Base-by-base conservation (phyloP, 1,284 basidiomycete genomes). In the Apiotrichum siamense region DNA sequence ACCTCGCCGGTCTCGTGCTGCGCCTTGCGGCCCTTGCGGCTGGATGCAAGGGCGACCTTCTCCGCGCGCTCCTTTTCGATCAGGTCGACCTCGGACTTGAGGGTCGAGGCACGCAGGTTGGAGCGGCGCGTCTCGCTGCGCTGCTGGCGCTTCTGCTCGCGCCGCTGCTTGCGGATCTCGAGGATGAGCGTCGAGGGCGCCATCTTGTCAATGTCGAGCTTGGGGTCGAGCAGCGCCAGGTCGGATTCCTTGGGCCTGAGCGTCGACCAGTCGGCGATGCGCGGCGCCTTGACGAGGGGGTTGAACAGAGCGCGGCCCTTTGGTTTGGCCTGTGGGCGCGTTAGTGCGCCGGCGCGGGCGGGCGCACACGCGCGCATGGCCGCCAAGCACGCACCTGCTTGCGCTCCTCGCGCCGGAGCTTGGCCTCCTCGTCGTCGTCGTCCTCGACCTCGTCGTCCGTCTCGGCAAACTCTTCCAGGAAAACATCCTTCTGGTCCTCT, bases 391-490 rank as follows among this genome's bases (percentile, higher is more conserved):
- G 0, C 29, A 66, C 66, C 58, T 63, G 63, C 11, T 59, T 50
- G 24, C 66, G 52, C 46, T 71, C 67, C 48, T 67, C 67, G 6
- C 58, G 49, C 13, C 58, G 53, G 15, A 69, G 18, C 23, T 59
- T 54, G 10, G 57, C 43, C 43, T 70, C 70, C 25, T 59, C 59
- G 21, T 59, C 67, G 21, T 69, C 67, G 24, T 69, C 66, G 40
- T 67, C 69, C 31, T 67, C 65, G 1, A 61, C 48, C 50, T 71
- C 70, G 20, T 71, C 69, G 47, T 73, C 70, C 10, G 70, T 73
- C 53, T 73, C 70, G 0, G 70, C 70, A 50, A 73, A 73, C 36
- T 73, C 70, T 11, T 73, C 70, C 35, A 73, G 50, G 37, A 59
- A 73, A 7, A 73, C 65, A 53, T 73, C 70, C 4, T 21, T 20